Evolutionary conservation across 2,329 filamentous ascomycete species (phyloP).

Genomic region (Thelonectria olida): DNA sequence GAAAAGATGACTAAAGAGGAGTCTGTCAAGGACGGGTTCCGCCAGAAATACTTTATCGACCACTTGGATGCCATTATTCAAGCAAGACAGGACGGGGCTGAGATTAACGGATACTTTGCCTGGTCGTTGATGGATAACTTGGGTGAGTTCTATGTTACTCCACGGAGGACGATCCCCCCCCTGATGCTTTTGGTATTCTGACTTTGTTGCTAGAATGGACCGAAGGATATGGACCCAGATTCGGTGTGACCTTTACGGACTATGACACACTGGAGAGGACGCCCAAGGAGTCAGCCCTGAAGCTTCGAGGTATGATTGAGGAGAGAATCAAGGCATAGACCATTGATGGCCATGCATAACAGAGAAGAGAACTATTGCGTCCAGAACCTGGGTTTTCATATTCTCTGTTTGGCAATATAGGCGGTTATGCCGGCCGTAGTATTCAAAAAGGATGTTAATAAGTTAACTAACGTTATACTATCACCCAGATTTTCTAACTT

Average conservation of each 20-base stretch:
- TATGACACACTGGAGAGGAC: slow-evolving; percentile 26
- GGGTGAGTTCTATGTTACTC: background rate
- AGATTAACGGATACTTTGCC: slow-evolving; percentile 22
- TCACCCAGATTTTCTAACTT: too few species aligned
- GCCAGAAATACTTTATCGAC: slow-evolving; percentile 48
- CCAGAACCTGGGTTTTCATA: too few species aligned
- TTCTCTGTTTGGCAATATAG: too few species aligned
- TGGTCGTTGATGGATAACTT: slow-evolving; percentile 32
- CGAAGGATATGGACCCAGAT: slow-evolving; percentile 22
- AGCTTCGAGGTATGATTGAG: too few species aligned
- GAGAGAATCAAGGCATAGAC: too few species aligned
- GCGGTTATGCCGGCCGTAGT: too few species aligned
- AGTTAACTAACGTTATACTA: too few species aligned
- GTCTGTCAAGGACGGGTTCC: slow-evolving; percentile 48
- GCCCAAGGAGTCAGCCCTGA: slow-evolving; percentile 25
- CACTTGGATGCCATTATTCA: slow-evolving; percentile 48
- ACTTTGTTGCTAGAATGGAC: slow-evolving; percentile 21
- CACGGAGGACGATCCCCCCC: too few species aligned
- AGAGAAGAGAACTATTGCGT: too few species aligned
- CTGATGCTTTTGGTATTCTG: background rate
- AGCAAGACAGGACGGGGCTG: slow-evolving; percentile 22
- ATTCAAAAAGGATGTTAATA: too few species aligned
- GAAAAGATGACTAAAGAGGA: slow-evolving; percentile 37
- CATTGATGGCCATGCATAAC: too few species aligned
- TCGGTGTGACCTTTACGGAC: slow-evolving; percentile 23